A percentile compares a stretch with the other conserved stretches of the same genome.
phyloP scores from a whole-genome alignment of 768 basidiomycete species.

The Boletus rex-veris region DNA sequence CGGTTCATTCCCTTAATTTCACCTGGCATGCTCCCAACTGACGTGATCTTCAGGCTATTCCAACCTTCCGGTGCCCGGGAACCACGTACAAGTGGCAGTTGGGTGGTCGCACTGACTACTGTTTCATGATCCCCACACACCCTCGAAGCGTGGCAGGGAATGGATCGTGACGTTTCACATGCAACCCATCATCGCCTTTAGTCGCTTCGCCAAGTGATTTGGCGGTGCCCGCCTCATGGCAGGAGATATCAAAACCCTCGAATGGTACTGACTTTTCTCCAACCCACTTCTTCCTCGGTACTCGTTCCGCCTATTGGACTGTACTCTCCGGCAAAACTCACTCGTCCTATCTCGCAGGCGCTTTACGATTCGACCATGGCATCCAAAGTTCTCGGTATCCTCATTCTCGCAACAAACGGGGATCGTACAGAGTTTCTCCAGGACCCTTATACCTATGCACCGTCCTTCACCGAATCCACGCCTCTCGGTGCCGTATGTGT shows the following conservation, averaged over 20 bases:
- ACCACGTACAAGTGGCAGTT: conserved; percentile 24
- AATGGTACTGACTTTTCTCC: conserved; percentile 6
- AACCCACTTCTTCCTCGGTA: conserved; percentile 8
- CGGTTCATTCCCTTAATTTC: conserved; percentile 24
- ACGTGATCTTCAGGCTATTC: conserved; percentile 25
- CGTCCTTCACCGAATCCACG: conserved; percentile 64
- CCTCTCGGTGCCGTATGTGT: conserved; percentile 66
- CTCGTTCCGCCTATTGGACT: neutral
- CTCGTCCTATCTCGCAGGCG: neutral
- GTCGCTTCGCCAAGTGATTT: conserved; percentile 26
- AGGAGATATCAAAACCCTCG: conserved; percentile 29
- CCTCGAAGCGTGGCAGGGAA: conserved; percentile 29
- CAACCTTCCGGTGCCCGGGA: conserved; percentile 23
- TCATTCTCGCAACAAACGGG: conserved; percentile 74
- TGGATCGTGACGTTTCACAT: conserved; percentile 21
- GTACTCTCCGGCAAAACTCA: neutral
- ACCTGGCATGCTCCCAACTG: conserved; percentile 14
- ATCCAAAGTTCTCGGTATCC: conserved; percentile 60
- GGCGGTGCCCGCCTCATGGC: conserved; percentile 31
- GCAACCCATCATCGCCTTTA: conserved; percentile 26
- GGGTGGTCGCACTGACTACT: conserved; percentile 12
- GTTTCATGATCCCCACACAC: conserved; percentile 22
- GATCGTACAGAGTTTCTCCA: conserved; percentile 69
- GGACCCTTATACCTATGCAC: conserved; percentile 65
- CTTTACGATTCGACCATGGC: conserved; percentile 20